Base-by-base conservation (phyloP, 768 basidiomycete species). In the Sarcomyxa edulis region DNA sequence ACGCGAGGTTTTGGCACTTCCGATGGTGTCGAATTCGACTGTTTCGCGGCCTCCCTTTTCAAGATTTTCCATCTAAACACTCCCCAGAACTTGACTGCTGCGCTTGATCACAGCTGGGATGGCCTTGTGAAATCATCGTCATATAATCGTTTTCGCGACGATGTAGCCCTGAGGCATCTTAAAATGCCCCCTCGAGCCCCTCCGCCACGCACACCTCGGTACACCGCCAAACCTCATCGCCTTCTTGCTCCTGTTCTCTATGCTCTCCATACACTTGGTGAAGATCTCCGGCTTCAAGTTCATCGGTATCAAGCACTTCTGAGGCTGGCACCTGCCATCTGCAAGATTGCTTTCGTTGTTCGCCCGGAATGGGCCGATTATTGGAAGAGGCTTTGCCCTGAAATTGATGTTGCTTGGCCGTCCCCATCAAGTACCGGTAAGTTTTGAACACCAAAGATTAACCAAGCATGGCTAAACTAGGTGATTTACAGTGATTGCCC, bases 311-410 rank as follows among this genome's bases (percentile, higher is more conserved):
- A 70, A 29, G 70, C 71, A 2, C 63, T 93, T 25, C 49, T 72
- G 28, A 59, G 64, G 36, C 62, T 93, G 7, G 79, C 71, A 7
- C 75, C 78, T 6, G 47, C 86, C 21, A 71, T 88, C 21, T 84
- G 82, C 52, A 65, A 68, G 4, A 56, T 85, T 40, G 79, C 82
- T 38, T 52, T 71, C 16, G 62, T 75, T 10, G 72, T 88, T 11
- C 76, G 86, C 14, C 78, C 81, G 0, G 91, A 91, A 52, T 95
- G 92, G 93, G 77, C 77, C 5, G 91, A 96, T 59, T 93, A 93
- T 53, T 95, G 92, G 93, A 83, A 84, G 51, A 74, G 91, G 9
- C 62, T 90, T 28, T 78, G 79, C 48, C 86, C 90, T 3, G 71
- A 74, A 31, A 70, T 71, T 19, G 62, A 72, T 47, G 59, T 63